Base-by-base conservation (phyloP, 164 flowering plant genomes). In the Vitis rupestris region DNA sequence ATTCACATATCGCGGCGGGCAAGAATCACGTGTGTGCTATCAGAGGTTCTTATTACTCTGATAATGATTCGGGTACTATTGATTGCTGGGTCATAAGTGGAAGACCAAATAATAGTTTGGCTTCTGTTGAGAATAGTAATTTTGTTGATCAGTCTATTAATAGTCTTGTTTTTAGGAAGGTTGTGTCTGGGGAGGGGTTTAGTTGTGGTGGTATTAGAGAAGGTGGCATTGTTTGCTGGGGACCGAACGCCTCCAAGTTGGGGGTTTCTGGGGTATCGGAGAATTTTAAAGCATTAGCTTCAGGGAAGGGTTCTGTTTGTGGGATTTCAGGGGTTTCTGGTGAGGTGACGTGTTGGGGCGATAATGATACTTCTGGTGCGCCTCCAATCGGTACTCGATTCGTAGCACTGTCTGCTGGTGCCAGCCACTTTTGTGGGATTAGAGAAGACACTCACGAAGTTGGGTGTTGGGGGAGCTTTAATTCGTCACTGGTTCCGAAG, bases 131-230 rank as follows among this genome's bases (percentile, higher is more conserved):
- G 44, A 70, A 72, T 49, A 8, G 11, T 54, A 58, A 66, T 30
- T 76, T 64, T 49, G 70, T 61, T 59, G 64, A 75, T 44, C 76
- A 75, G 60, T 54, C 71, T 11, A 54, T 74, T 6, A 64, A 47
- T 12, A 77, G 19, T 57, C 67, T 71, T 51, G 78, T 66, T 3
- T 68, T 79, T 50, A 72, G 61, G 63, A 73, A 75, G 74, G 78
- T 91, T 72, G 93, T 91, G 56, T 84, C 97, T 5, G 98, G 98
- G 0, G 93, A 91, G 50, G 95, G 90, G 2, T 93, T 88, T 74
- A 88, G 88, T 61, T 93, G 98, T 68, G 95, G 95, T 4, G 82
- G 59, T 6, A 64, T 75, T 30, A 79, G 77, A 52, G 89, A 85
- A 9, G 85, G 86, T 7, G 90, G 93, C 10, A 49, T 88, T 68